A percentile compares a stretch with the other conserved stretches of the same genome.
Conservation (phyloP, 352 stramenopile species). For the Labyrinthula sp. region DNA sequence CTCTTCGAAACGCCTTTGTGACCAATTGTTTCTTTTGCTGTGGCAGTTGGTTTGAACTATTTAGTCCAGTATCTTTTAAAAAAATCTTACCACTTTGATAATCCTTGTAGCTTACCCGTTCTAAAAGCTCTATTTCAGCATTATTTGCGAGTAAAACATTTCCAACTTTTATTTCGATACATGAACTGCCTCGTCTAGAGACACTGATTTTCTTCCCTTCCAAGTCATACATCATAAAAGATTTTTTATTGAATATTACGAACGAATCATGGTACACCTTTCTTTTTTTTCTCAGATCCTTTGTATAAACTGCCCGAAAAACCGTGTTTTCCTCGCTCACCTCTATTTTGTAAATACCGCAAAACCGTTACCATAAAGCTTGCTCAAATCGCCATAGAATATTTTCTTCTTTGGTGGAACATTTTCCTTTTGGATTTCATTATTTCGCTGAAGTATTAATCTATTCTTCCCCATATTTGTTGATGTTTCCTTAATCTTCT, state of each 20-base stretch:
- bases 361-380: too few relatives aligned
- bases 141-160: slow-evolving; percentile 13
- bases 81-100: slow-evolving; percentile 29
- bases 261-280: slow-evolving; percentile 29
- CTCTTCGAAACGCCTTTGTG: slow-evolving; percentile 6
- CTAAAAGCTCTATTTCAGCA: slow-evolving; percentile 15
- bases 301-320: slow-evolving; percentile 26
- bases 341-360: neutral
- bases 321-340: slow-evolving; percentile 1
- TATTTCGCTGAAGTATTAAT: too few relatives aligned
- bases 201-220: slow-evolving; percentile 26
- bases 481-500: too few relatives aligned
- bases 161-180: neutral
- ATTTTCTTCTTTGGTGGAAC: too few relatives aligned
- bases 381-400: too few relatives aligned
- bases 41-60: neutral
- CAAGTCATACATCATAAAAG: slow-evolving; percentile 26
- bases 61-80: neutral
- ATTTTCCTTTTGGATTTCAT: too few relatives aligned
- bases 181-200: slow-evolving; percentile 11
- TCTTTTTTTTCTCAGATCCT: slow-evolving; percentile 22
- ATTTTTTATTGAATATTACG: slow-evolving; percentile 19
- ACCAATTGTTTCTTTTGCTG: neutral
- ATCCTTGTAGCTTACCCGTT: neutral
- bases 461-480: too few relatives aligned